Base-by-base conservation (phyloP, 2,329 filamentous ascomycete species). In the Grosmannia huntii region DNA sequence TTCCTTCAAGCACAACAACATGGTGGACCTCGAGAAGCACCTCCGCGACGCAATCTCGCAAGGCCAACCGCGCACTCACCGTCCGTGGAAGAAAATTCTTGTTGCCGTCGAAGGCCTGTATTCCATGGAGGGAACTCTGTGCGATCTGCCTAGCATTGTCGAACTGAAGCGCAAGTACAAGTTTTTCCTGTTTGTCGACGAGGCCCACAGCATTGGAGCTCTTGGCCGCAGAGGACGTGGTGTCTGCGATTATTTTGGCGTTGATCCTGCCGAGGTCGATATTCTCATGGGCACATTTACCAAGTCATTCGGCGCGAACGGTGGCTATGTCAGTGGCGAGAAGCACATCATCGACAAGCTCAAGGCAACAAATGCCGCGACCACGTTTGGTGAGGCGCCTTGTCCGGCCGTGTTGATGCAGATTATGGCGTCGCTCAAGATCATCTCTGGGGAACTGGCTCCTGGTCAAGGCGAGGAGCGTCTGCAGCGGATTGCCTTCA, bases 91-190 rank as follows among this genome's bases (percentile, higher is more conserved):
- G 80, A 99, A 97, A 83, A 97, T 99, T 61, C 72, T 99, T 56
- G 89, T 99, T 51, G 91, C 92, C 44, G 89, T 99, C 44, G 94
- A 99, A 71, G 94, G 94, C 65, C 81, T 99, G 23, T 99, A 99
- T 78, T 97, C 92, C 1, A 99, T 99, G 94, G 94, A 99, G 75
- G 94, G 94, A 54, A 96, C 91, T 64, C 95, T 99, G 89, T 94
- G 89, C 73, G 94, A 99, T 70, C 81, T 99, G n/a, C 94, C 94
- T 1, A 89, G 89, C 61, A 77, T 99, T 55, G 75, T 99, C 60
- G 81, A 79, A 55, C 79, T 99, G 64, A 96, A 96, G 82, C 86
- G 86, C 70, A 90, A 89, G 72, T 99, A 99, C 83, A 97, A 96
- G 77, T 99, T 96, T 75, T 82, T 90, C 68, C 82, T 99, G 2